phyloP scores from a whole-genome alignment of 2,329 filamentous ascomycete genomes.

The Fusarium succisae region DNA sequence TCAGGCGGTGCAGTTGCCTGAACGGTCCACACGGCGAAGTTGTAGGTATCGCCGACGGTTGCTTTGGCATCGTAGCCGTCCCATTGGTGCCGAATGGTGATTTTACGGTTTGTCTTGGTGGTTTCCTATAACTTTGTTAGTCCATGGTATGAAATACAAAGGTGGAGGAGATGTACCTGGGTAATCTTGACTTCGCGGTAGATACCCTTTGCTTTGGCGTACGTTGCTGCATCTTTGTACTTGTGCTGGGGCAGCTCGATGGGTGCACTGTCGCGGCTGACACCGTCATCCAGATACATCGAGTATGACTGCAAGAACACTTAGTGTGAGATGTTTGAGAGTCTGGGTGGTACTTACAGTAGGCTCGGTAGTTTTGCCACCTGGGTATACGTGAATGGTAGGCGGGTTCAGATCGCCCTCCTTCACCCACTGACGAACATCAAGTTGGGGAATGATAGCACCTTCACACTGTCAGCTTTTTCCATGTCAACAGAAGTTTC shows the following conservation, averaged over 20 bases:
- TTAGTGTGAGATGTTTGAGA: rapidly evolving
- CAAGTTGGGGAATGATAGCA: conserved; percentile 2
- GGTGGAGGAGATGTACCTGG: rapidly evolving
- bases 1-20: neutral
- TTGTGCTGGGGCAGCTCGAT: neutral
- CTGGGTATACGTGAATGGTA: neutral
- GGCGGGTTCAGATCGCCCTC: neutral
- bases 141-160: rapidly evolving
- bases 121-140: neutral
- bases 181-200: neutral
- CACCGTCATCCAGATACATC: neutral
- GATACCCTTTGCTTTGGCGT: neutral
- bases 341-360: neutral
- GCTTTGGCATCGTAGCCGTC: neutral
- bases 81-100: neutral
- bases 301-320: neutral
- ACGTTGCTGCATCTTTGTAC: neutral
- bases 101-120: neutral
- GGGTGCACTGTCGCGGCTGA: neutral
- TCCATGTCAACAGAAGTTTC: rapidly evolving
- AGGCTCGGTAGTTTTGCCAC: neutral
- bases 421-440: neutral
- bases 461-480: neutral
- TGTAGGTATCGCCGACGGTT: neutral
- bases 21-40: neutral